Conservation (phyloP, 1,139 yeast genomes). For the Casaregolazyma suthepensis region DNA sequence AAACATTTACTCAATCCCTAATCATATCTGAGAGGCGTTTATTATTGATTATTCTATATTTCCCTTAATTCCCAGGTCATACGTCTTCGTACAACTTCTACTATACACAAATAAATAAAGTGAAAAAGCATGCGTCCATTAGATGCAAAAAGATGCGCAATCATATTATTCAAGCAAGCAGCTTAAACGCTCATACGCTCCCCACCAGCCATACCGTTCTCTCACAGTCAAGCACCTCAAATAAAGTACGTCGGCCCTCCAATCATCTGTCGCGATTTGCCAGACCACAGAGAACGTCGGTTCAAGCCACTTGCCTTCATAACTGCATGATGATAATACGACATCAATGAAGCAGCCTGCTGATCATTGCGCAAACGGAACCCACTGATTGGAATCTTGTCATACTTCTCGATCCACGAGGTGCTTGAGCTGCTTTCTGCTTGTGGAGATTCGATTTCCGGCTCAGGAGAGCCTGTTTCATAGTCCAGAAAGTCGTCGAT, state of each 20-base stretch:
- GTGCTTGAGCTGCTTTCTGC: slow-evolving; percentile 1
- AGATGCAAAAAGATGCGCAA: not conserved
- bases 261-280: slow-evolving; percentile 52
- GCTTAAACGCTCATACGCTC: too few relatives aligned
- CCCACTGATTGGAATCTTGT: slow-evolving; percentile 23
- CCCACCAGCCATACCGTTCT: too few relatives aligned
- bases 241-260: slow-evolving; percentile 1
- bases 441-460: slow-evolving; percentile 14
- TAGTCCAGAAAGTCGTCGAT: slow-evolving; percentile 23
- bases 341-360: slow-evolving; percentile 11
- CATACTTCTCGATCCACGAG: slow-evolving; percentile 13
- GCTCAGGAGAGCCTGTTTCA: slow-evolving; percentile 14
- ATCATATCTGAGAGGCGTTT: not conserved
- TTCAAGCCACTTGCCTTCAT: slow-evolving; percentile 34
- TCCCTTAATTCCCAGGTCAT: not conserved
- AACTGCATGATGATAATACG: slow-evolving; percentile 26
- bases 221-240: too few relatives aligned
- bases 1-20: not conserved
- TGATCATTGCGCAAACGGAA: slow-evolving; percentile 20
- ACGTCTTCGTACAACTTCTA: slow-evolving; percentile 2
- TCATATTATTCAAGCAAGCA: slow-evolving; percentile 4
- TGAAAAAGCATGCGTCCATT: slow-evolving; percentile 5
- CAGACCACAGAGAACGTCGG: slow-evolving; percentile 43
- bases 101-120: slow-evolving; percentile 7
- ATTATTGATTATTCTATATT: not conserved